A percentile compares a stretch with the other conserved stretches of the same genome.
These are phyloP conservation scores for Endothia cerciana DNA, from an alignment of 2,329 filamentous ascomycete genomes.

Conservation along the genomic window DNA sequence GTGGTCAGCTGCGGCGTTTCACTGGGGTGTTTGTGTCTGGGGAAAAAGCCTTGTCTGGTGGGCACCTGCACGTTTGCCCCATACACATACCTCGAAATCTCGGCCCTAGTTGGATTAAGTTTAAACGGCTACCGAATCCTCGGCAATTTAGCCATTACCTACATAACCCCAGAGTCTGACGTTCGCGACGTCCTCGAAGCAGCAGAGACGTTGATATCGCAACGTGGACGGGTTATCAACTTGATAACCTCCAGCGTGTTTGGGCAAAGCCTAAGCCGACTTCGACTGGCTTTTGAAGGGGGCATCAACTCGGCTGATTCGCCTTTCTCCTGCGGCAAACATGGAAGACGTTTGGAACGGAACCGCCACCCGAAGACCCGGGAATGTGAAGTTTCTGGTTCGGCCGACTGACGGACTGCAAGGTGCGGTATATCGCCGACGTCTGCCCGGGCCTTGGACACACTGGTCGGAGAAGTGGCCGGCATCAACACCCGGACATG, in stretches of 20 bases:
- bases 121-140: background rate
- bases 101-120: background rate
- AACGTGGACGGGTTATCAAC: background rate
- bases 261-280: background rate
- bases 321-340: background rate
- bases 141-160: background rate
- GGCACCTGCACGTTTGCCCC: background rate
- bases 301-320: background rate
- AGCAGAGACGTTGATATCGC: background rate
- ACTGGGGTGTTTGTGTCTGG: background rate
- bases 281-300: background rate
- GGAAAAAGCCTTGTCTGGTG: background rate
- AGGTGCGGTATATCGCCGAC: background rate
- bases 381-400: too few relatives aligned
- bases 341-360: background rate
- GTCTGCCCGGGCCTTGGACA: conserved; percentile 3
- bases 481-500: background rate
- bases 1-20: conserved; percentile 8
- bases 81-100: background rate
- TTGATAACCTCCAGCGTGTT: background rate
- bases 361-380: background rate
- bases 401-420: background rate
- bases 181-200: background rate
- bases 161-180: background rate
- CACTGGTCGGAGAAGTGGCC: background rate